Evolutionary conservation across 768 basidiomycete genomes (phyloP).

Genomic region (Inosperma sp.): DNA sequence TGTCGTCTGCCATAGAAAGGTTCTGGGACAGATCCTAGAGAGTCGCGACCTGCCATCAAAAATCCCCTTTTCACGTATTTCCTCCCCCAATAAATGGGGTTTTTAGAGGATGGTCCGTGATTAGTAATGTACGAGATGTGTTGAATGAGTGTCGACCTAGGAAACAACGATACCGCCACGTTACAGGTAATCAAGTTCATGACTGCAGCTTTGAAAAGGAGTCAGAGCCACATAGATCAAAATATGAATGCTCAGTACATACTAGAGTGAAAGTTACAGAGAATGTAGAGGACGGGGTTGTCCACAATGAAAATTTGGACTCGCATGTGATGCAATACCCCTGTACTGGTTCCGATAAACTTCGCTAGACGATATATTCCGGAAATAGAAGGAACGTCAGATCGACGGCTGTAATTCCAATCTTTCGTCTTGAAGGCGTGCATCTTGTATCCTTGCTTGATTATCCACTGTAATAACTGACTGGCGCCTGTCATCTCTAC

Average conservation of each 20-base stretch:
- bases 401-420: no score
- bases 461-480: neutral
- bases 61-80: neutral
- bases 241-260: neutral
- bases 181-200: constrained; percentile 8
- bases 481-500: neutral
- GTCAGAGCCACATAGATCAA: neutral
- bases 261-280: neutral
- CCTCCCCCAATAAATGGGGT: neutral
- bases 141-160: neutral
- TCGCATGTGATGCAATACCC: neutral
- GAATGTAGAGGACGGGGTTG: neutral
- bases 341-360: neutral
- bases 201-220: neutral
- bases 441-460: neutral
- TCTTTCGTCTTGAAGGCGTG: no score
- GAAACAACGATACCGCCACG: constrained; percentile 7
- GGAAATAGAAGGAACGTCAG: no score
- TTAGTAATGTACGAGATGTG: neutral
- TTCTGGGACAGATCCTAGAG: no score
- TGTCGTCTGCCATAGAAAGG: no score
- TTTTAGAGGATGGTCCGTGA: neutral
- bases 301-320: neutral
- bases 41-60: no score
- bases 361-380: neutral